Evolutionary conservation across 1,139 yeast genomes (phyloP), one percentile per base, ranked within the genome.

Genomic region (Yamadazyma sp.): DNA sequence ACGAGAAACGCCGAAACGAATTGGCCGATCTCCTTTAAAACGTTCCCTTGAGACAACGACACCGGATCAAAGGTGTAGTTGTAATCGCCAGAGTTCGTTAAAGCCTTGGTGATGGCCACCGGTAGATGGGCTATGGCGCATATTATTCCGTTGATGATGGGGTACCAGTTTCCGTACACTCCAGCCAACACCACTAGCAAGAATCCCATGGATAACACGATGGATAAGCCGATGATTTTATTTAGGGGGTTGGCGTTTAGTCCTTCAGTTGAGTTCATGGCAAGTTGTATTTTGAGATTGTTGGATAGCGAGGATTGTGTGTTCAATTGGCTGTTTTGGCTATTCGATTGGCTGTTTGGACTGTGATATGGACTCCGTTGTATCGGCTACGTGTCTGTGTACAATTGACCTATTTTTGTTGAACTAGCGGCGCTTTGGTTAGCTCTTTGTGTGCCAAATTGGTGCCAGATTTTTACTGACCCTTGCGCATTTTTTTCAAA

Each of bases 141-240:
- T 35, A 59, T 61, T 42, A 69, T 54, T 48, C 82, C 82, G 44
- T 78, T 76, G 33, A 81, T 65, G 29, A 84, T 69, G 3, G 95
- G 94, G 47, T 77, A 70, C 95, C 95, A 86, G 57, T 83, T 85
- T 37, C 85, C 84, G 55, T 73, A 81, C 14, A 85, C 68, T 17
- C 90, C 86, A 12, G 94, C 87, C 15, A 86, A 70, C n/a, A 86
- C 81, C 35, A 86, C 82, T 41, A 86, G 67, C 32, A 87, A 73
- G 51, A 86, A 86, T 10, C 96, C 95, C 56, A 82, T 69, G 1
- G 95, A 86, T 33, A 86, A 70, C 28, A 86, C 80, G 31, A 84
- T 70, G 15, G 94, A 81, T 26, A 87, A 77, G 1, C 82, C 80
- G 29, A 86, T 85, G 56, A 86, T 85, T 53, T 80, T 81, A 48